Evolutionary conservation across 495 filamentous ascomycete species (phyloP).

Genomic region (Hypoxylon subgilvum): DNA sequence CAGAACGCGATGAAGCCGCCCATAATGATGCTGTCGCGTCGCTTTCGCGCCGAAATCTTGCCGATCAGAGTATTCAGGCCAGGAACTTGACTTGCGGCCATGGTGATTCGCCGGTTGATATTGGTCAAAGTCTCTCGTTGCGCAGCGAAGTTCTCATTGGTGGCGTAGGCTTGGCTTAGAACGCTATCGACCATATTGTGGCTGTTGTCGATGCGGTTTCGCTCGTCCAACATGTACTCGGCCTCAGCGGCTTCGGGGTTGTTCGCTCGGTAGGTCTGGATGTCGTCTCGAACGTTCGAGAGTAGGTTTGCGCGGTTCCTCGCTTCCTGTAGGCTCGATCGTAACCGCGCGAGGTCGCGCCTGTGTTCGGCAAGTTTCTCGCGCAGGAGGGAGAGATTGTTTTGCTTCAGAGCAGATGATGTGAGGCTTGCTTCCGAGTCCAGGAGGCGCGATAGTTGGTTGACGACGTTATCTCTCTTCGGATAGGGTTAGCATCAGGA

Average conservation of each 20-base stretch:
- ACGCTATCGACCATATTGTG: conserved; percentile 88
- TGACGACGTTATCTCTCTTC: conserved; percentile 81
- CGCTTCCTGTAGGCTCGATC: conserved; percentile 68
- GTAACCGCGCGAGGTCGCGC: conserved; percentile 77
- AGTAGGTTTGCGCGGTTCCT: conserved; percentile 92
- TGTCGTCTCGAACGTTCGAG: conserved; percentile 87
- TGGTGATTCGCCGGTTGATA: conserved; percentile 87
- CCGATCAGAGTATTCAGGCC: conserved; percentile 92
- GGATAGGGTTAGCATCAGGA: conserved; percentile 3
- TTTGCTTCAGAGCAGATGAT: conserved; percentile 90
- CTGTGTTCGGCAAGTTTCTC: conserved; percentile 88
- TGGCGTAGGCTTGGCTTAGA: conserved; percentile 94
- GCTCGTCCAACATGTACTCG: conserved; percentile 96
- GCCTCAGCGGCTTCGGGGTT: conserved; percentile 84
- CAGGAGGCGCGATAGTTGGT: conserved; percentile 85
- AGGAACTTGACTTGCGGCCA: conserved; percentile 86
- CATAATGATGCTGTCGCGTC: conserved; percentile 92
- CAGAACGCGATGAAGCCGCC: conserved; percentile 89
- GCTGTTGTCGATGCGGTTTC: conserved; percentile 80
- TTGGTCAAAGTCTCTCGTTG: conserved; percentile 85
- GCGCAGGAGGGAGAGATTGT: conserved; percentile 89
- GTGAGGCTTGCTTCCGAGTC: conserved; percentile 91
- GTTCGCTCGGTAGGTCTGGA: conserved; percentile 80
- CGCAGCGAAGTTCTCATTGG: conserved; percentile 86
- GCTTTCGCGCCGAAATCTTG: conserved; percentile 93